Evolutionary conservation across 306 rosid species (phyloP).

Genomic region (Inga laurina): DNA sequence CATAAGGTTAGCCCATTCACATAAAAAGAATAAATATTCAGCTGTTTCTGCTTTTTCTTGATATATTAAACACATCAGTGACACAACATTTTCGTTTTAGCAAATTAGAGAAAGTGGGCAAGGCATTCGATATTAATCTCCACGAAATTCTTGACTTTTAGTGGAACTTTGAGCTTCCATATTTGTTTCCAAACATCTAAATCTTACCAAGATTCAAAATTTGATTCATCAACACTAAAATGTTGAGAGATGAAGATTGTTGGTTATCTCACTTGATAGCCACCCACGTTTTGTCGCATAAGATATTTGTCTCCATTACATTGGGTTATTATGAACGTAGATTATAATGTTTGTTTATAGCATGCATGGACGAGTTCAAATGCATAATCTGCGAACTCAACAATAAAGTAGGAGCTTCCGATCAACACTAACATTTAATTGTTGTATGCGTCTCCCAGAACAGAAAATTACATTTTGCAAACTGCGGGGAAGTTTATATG

Average conservation of each 20-base stretch:
- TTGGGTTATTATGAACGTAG: not conserved
- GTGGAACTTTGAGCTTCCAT: no score
- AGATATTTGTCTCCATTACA: not conserved
- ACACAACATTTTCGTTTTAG: no score
- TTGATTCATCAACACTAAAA: not conserved
- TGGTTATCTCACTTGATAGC: not conserved
- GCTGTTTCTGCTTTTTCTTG: no score
- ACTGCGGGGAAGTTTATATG: not conserved
- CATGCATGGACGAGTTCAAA: not conserved
- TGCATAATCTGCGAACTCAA: no score
- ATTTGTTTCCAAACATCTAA: not conserved
- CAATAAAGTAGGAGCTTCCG: not conserved
- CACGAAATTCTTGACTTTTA: no score
- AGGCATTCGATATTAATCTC: no score
- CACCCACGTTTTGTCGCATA: not conserved
- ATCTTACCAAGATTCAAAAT: not conserved
- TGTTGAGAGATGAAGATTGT: not conserved
- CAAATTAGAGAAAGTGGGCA: no score
- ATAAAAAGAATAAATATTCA: no score
- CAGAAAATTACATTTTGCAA: conserved; percentile 10
- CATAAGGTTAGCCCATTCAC: no score
- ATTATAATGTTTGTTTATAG: not conserved
- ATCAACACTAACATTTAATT: not conserved
- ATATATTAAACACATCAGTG: no score
- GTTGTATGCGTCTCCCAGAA: conserved; percentile 3